phyloP scores from a whole-genome alignment of 2,329 filamentous ascomycete genomes.

The Sordariomycetes sp. region DNA sequence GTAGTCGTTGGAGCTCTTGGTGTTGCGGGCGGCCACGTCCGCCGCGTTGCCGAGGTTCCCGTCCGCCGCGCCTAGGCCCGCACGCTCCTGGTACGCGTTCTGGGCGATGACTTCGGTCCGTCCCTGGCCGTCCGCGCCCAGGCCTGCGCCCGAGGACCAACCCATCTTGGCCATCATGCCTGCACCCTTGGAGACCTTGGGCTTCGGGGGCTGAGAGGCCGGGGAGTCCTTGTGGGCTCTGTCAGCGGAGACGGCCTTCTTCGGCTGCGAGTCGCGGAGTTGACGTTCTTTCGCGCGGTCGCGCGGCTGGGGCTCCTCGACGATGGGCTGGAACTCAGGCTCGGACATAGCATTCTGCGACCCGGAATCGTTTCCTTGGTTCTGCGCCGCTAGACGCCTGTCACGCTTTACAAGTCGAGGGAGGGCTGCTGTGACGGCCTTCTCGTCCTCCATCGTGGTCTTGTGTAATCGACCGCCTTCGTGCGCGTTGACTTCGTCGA shows the following conservation, averaged over 20 bases:
- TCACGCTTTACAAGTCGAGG: constrained; percentile 28
- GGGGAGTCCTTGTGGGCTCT: constrained; percentile 17
- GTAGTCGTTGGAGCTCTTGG: constrained; percentile 49
- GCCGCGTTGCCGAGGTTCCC: constrained; percentile 61
- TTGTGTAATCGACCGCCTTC: constrained; percentile 32
- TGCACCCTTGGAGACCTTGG: constrained; percentile 48
- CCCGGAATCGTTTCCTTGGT: constrained; percentile 13
- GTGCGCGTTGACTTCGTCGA: constrained; percentile 31
- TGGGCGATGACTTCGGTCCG: constrained; percentile 55
- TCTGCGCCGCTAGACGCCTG: constrained; percentile 23
- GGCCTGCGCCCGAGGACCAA: constrained; percentile 55
- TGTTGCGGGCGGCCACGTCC: constrained; percentile 53
- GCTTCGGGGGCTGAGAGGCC: constrained; percentile 15
- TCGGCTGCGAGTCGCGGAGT: constrained; percentile 51
- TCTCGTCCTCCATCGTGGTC: constrained; percentile 26
- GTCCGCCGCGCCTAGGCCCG: constrained; percentile 60
- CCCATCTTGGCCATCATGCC: constrained; percentile 66
- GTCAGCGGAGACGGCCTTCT: constrained; percentile 3
- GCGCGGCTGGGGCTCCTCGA: constrained; percentile 35
- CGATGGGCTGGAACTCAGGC: neutral
- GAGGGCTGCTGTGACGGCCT: constrained; percentile 39
- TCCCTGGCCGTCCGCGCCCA: constrained; percentile 55
- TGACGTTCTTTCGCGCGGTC: constrained; percentile 62
- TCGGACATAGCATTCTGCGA: neutral
- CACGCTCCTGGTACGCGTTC: constrained; percentile 57